Evolutionary conservation across 192 early-diverging fungal species (phyloP), one percentile per base, ranked within the genome.

Genomic region (Dissophora globulifera): DNA sequence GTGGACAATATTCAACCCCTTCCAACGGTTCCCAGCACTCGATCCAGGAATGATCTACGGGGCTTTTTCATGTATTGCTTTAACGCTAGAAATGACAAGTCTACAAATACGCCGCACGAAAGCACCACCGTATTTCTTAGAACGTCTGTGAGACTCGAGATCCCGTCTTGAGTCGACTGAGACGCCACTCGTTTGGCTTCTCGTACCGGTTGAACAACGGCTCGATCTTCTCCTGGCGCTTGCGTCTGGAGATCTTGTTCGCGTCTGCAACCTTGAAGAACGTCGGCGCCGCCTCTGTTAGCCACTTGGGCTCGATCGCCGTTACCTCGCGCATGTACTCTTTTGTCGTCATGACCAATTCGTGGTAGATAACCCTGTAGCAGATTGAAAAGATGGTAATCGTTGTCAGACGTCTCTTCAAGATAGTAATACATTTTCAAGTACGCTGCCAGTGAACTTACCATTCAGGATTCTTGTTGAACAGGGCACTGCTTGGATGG

Each of bases 201-300:
- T 98, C 95, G 84, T 92, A 97, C 63, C 90, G 87, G 82, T 94
- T 95, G 78, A 84, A 94, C 51, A 99, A 78, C 16, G 96, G 96
- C 83, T 99, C 78, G 71, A 99, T 88, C 62, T 90, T 91, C 83
- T 99, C 97, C 58, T 93, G 88, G 58, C 92, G 85, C 83, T 99
- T 99, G 48, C 96, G 92, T 30, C 95, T 93, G 31, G 89, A 92
- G 35, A 99, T 93, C 71, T 93, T 95, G 83, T 96, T 97, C 0
- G 92, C 91, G 79, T 99, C 98, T 31, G 94, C 93, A 40, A 92
- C 86, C 80, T 93, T 93, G 83, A 97, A 99, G 83, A 97, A 98
- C n/a, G 90, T 96, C 23, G 98, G 98, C 16, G 95, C 97, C n/a
- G 94, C 93, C 67, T 96, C 94, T n/a, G 91, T 89, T 20, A 96